Percentiles rank a stretch among this genome's conserved stretches.
phyloP scores from a whole-genome alignment of 2,329 filamentous ascomycete genomes.

The Parastagonospora avenae region DNA sequence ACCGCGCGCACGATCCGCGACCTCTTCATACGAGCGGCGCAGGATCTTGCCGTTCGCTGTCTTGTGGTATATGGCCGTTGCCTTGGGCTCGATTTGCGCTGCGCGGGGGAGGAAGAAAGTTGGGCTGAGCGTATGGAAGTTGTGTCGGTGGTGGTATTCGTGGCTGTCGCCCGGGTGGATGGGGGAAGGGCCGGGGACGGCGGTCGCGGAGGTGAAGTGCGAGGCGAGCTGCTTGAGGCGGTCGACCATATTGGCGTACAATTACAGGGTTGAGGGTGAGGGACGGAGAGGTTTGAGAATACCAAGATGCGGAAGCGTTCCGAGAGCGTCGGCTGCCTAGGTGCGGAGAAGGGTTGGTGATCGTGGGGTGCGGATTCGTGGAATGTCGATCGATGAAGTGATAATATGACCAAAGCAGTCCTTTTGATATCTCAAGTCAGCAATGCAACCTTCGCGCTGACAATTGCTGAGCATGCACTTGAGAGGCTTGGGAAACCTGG shows the following conservation, averaged over 20 bases:
- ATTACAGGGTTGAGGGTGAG: background rate
- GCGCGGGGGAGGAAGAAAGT: constrained; percentile 87
- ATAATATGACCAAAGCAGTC: background rate
- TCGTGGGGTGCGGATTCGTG: background rate
- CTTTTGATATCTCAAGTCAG: background rate
- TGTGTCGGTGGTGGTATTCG: constrained; percentile 54
- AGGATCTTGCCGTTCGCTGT: constrained; percentile 77
- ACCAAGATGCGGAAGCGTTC: constrained; percentile 1
- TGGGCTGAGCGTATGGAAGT: constrained; percentile 81
- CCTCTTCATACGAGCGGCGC: constrained; percentile 77
- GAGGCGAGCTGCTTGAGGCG: constrained; percentile 45
- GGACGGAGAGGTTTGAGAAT: constrained; percentile 1
- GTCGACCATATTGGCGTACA: constrained; percentile 11
- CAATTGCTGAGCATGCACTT: constrained; percentile 1
- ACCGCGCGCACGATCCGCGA: constrained; percentile 84
- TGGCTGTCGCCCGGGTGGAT: constrained; percentile 43
- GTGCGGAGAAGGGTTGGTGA: constrained; percentile 17
- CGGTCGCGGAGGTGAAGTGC: constrained; percentile 41
- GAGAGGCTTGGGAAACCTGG: constrained; percentile 19
- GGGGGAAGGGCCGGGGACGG: constrained; percentile 42
- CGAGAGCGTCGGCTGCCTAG: constrained; percentile 16
- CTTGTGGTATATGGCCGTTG: constrained; percentile 80
- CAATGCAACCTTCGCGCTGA: background rate
- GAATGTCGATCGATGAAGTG: background rate
- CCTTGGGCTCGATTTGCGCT: constrained; percentile 83